These are phyloP conservation scores for Coemansia sp. DNA, from an alignment of 371 early-diverging fungal species.

Conservation along the genomic window DNA sequence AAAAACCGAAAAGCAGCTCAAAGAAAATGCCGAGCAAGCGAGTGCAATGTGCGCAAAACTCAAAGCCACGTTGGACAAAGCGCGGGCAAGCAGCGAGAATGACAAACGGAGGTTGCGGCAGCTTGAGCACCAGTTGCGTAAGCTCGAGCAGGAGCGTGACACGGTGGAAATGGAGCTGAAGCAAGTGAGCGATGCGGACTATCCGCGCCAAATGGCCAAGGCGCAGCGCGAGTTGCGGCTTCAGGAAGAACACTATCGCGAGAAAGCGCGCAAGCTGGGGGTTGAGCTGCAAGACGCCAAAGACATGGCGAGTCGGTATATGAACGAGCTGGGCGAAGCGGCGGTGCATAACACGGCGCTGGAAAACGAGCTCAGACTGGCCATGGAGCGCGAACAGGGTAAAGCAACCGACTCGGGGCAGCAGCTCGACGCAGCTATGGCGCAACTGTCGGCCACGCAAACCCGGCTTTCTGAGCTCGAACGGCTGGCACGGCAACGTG, in stretches of 20 bases:
- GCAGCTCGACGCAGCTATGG: constrained; percentile 23
- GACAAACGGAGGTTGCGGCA: constrained; percentile 24
- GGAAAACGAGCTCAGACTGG: constrained; percentile 39
- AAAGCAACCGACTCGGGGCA: neutral
- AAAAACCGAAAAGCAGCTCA: constrained; percentile 21
- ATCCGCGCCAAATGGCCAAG: constrained; percentile 18
- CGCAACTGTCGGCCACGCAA: constrained; percentile 19
- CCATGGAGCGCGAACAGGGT: constrained; percentile 13
- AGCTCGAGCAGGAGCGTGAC: constrained; percentile 35
- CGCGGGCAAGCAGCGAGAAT: constrained; percentile 14
- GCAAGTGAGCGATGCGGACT: constrained; percentile 22
- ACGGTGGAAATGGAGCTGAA: constrained; percentile 14
- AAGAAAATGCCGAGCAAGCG: constrained; percentile 36
- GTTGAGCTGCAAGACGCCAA: constrained; percentile 37
- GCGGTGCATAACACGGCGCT: constrained; percentile 40
- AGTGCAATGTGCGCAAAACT: constrained; percentile 15
- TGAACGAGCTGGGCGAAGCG: constrained; percentile 45
- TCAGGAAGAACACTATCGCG: constrained; percentile 35
- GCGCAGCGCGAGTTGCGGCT: constrained; percentile 27
- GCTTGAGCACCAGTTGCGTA: constrained; percentile 28
- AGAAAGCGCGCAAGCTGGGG: constrained; percentile 21
- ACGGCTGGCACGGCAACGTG: constrained; percentile 31
- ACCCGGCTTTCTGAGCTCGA: constrained; percentile 27
- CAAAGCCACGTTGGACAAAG: constrained; percentile 25
- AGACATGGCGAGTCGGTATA: constrained; percentile 32